Conservation (phyloP, 176 grass and related monocot species). For the Coix lacrymajobi region DNA sequence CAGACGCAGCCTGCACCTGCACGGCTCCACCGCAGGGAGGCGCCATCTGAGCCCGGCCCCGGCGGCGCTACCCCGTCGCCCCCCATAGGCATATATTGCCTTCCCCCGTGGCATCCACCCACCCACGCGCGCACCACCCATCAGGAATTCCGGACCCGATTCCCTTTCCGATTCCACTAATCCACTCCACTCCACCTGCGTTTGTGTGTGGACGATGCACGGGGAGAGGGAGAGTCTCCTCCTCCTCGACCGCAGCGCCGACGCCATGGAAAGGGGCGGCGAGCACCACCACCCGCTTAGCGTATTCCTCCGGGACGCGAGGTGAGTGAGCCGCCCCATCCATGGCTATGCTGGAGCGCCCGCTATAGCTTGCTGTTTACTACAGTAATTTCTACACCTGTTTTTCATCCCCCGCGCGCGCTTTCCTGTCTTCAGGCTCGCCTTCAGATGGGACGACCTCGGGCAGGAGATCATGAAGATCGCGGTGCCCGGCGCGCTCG, state of each 20-base stretch:
- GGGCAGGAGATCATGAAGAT: constrained; percentile 71
- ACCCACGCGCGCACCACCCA: not conserved
- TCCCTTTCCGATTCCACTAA: not conserved
- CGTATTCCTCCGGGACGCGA: constrained; percentile 44
- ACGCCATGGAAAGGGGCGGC: constrained; percentile 5
- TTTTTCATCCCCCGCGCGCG: not conserved
- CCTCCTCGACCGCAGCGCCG: constrained; percentile 15
- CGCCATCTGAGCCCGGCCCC: not conserved
- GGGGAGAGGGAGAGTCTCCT: not conserved
- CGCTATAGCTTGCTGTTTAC: not conserved
- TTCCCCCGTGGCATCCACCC: not conserved
- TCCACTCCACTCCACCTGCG: not conserved
- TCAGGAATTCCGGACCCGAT: not conserved
- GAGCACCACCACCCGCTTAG: constrained; percentile 25
- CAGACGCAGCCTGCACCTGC: not conserved
- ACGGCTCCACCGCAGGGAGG: not conserved
- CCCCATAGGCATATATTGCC: not conserved
- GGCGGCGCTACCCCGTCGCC: not conserved
- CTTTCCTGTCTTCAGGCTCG: constrained; percentile 23
- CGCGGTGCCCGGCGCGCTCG: constrained; percentile 69
- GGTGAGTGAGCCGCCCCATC: constrained; percentile 13
- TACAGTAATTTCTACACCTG: too few species aligned
- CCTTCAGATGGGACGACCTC: constrained; percentile 71
- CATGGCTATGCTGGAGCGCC: too few species aligned
- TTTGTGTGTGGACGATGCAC: not conserved